phyloP scores from a whole-genome alignment of 805 yeast genomes.

The Nakazawaea siamensis region DNA sequence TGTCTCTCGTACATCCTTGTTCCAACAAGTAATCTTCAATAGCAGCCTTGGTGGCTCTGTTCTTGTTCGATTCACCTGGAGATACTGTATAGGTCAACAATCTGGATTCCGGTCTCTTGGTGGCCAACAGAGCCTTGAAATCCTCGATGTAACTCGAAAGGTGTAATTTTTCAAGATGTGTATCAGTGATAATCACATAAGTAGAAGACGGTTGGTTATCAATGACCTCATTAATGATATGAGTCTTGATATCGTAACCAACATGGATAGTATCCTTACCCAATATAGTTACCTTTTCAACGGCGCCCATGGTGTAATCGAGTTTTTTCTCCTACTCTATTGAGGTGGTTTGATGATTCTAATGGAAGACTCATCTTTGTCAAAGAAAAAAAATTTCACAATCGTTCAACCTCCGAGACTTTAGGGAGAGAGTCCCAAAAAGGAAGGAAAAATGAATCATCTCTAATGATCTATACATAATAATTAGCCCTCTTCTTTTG shows the following conservation, averaged over 20 bases:
- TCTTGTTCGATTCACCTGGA: conserved; percentile 92
- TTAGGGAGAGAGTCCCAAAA: too few relatives aligned
- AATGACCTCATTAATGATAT: conserved; percentile 63
- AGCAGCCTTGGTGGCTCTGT: conserved; percentile 79
- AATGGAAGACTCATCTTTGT: too few relatives aligned
- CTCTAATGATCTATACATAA: conserved; percentile 10
- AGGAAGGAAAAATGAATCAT: too few relatives aligned
- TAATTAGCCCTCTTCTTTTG: conserved; percentile 17
- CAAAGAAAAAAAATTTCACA: too few relatives aligned
- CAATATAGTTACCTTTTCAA: conserved; percentile 61
- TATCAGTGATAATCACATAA: conserved; percentile 84
- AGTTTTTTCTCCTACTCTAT: too few relatives aligned
- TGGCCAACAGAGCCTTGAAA: conserved; percentile 29
- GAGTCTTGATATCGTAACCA: conserved; percentile 73
- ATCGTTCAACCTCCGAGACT: too few relatives aligned
- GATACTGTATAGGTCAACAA: conserved; percentile 66
- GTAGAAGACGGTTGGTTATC: conserved; percentile 70
- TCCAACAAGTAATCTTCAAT: conserved; percentile 83
- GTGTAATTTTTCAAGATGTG: conserved; percentile 65
- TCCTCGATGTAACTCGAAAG: conserved; percentile 36
- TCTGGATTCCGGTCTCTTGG: conserved; percentile 47
- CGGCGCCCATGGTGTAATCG: not conserved
- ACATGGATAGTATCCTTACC: conserved; percentile 83
- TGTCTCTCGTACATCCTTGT: conserved; percentile 92
- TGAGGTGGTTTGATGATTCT: too few relatives aligned